These are phyloP conservation scores for Colletotrichum karsti DNA, from an alignment of 2,329 filamentous ascomycete genomes.

Conservation along the genomic window DNA sequence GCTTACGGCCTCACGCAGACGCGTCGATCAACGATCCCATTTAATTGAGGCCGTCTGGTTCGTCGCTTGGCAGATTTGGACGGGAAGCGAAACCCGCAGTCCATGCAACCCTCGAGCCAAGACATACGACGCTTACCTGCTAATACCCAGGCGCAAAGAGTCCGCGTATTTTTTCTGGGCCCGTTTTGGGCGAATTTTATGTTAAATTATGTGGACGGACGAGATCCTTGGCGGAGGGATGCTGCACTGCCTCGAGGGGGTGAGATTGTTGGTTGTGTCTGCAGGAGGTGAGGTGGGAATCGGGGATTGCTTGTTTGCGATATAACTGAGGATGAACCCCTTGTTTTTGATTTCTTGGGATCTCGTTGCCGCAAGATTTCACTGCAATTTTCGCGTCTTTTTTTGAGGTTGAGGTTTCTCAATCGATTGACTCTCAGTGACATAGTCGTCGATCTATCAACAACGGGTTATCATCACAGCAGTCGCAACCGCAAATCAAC, in stretches of 20 bases:
- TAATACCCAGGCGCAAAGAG: background rate
- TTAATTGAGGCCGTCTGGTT: slow-evolving; percentile 4
- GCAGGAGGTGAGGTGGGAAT: background rate
- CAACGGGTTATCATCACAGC: background rate
- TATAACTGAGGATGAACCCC: background rate
- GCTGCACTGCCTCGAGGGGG: slow-evolving; percentile 9
- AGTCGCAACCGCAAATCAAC: background rate
- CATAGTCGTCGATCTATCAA: background rate
- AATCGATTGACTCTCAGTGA: background rate
- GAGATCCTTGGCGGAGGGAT: slow-evolving; percentile 4
- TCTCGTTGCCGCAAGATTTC: background rate
- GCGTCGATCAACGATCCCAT: slow-evolving; percentile 5
- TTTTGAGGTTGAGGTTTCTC: background rate
- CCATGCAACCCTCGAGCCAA: slow-evolving; percentile 12
- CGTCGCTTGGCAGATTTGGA: background rate
- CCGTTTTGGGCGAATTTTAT: background rate
- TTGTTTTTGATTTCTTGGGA: background rate
- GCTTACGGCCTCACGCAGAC: background rate
- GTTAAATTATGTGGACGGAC: slow-evolving; percentile 4
- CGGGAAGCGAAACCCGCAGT: slow-evolving; percentile 1
- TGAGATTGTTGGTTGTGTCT: background rate
- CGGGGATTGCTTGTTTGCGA: background rate
- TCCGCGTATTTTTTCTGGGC: slow-evolving; percentile 8
- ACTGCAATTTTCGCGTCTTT: background rate
- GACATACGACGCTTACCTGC: background rate